phyloP scores from a whole-genome alignment of 805 yeast species.

The Pichia gijzeniarum region DNA sequence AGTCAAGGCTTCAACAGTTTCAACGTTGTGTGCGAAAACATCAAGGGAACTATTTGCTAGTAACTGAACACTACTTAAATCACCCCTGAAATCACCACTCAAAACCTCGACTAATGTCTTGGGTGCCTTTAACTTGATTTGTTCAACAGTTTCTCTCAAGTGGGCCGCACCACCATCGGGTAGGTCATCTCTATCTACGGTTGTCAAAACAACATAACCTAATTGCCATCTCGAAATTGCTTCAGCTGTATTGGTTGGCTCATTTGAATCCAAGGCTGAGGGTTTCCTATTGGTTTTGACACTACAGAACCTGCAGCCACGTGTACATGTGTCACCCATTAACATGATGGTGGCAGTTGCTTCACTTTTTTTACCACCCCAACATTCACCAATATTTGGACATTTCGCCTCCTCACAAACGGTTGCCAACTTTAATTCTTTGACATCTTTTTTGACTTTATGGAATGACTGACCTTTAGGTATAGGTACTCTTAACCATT shows the following conservation, averaged over 20 bases:
- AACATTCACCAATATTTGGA: slow-evolving; percentile 99
- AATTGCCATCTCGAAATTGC: slow-evolving; percentile 97
- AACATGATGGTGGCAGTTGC: slow-evolving; percentile 98
- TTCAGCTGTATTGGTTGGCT: slow-evolving; percentile 96
- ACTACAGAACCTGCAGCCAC: slow-evolving; percentile 98
- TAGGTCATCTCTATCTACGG: slow-evolving; percentile 95
- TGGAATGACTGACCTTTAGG: slow-evolving; percentile 90
- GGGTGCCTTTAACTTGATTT: slow-evolving; percentile 83
- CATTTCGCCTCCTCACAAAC: slow-evolving; percentile 99
- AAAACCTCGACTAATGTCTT: slow-evolving; percentile 88
- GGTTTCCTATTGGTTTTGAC: slow-evolving; percentile 91
- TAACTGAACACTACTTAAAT: slow-evolving; percentile 67
- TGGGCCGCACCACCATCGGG: slow-evolving; percentile 91
- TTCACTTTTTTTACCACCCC: slow-evolving; percentile 95
- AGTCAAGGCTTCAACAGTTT: slow-evolving; percentile 91
- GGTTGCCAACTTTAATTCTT: slow-evolving; percentile 84
- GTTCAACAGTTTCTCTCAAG: slow-evolving; percentile 77
- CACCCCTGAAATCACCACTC: slow-evolving; percentile 94
- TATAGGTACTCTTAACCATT: slow-evolving; percentile 92
- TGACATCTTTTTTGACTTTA: slow-evolving; percentile 75
- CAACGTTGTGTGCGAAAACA: slow-evolving; percentile 95
- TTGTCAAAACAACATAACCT: slow-evolving; percentile 94
- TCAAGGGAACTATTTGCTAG: slow-evolving; percentile 86
- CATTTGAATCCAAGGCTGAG: slow-evolving; percentile 85
- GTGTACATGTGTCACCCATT: slow-evolving; percentile 96